phyloP scores from a whole-genome alignment of 495 filamentous ascomycete species.

The Hypoxylon fuscum region DNA sequence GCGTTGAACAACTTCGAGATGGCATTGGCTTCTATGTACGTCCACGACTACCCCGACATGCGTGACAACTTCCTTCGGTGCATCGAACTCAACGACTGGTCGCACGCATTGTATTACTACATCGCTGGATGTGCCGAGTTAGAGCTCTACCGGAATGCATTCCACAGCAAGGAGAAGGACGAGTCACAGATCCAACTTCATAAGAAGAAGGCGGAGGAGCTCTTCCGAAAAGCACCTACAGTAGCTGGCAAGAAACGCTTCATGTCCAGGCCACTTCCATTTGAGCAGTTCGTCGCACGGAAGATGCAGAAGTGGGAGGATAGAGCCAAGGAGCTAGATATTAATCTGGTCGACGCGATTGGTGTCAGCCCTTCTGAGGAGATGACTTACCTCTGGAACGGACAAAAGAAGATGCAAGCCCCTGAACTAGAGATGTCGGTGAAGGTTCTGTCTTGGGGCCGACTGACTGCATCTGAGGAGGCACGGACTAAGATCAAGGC shows the following conservation, averaged over 20 bases:
- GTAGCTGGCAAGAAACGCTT: conserved; percentile 87
- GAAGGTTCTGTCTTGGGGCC: conserved; percentile 69
- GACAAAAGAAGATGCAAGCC: conserved; percentile 76
- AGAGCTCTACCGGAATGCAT: conserved; percentile 76
- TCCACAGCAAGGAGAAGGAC: conserved; percentile 63
- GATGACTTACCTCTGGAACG: conserved; percentile 97
- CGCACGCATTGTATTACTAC: conserved; percentile 88
- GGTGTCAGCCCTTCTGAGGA: conserved; percentile 87
- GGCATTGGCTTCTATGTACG: conserved; percentile 79
- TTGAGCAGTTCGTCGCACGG: conserved; percentile 85
- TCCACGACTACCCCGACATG: conserved; percentile 76
- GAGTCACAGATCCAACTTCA: conserved; percentile 52
- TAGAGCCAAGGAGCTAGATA: conserved; percentile 70
- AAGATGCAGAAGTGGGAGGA: conserved; percentile 93
- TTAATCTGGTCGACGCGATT: conserved; percentile 81
- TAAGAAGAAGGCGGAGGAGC: conserved; percentile 71
- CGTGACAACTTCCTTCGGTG: conserved; percentile 80
- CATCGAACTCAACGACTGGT: conserved; percentile 89
- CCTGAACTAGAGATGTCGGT: conserved; percentile 72
- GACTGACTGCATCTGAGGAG: conserved; percentile 60
- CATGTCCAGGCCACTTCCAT: conserved; percentile 88
- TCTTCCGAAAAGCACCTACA: conserved; percentile 74
- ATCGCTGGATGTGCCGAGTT: conserved; percentile 81
- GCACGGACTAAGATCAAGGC: conserved; percentile 68
- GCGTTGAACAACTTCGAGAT: conserved; percentile 85